Base-by-base conservation (phyloP, 495 filamentous ascomycete species). In the Xylaria cubensis region DNA sequence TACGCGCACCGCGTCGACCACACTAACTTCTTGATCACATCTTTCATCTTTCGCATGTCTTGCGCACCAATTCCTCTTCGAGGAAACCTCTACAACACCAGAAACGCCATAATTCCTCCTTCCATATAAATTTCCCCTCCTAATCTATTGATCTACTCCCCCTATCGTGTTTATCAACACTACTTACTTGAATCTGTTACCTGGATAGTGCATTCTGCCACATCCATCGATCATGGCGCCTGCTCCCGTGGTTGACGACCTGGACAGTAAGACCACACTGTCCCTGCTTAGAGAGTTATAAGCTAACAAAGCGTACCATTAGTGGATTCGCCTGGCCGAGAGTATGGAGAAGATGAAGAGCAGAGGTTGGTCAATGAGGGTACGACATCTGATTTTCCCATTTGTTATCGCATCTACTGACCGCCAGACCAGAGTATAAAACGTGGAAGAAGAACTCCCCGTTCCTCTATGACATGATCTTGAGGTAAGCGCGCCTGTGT, bases 391-490 rank as follows among this genome's bases (percentile, higher is more conserved):
- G 5, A 5, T 72, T 10, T 58, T 24, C 51, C 15, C 4, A 42
- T n/a, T 21, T 50, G 34, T 24, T 32, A 1, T 36, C 21, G 32
- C 61, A 17, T 39, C 55, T n/a, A 34, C 42, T 58, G 59, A 64
- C 64, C 78, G 78, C 41, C 80, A 66, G 12, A 36, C 34, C 78
- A 95, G 97, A 98, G 83, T 99, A 99, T 88, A 99, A 99, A 80
- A 97, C 94, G 74, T 99, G 97, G 97, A 99, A 99, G 87, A 99
- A 99, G 88, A 98, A 98, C 82, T 92, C 94, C 73, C 94, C 95
- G 3, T 98, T 98, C 81, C 92, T 99, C 74, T 99, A 99, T 81
- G 97, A 98, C 77, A 91, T 97, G 87, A 95, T 98, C 70, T 83
- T 97, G 41, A 95, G 88, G 90, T 90, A 74, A 29, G 63, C 13